Base-by-base conservation (phyloP, 148 eudicot genomes). In the Nepenthes gracilis region DNA sequence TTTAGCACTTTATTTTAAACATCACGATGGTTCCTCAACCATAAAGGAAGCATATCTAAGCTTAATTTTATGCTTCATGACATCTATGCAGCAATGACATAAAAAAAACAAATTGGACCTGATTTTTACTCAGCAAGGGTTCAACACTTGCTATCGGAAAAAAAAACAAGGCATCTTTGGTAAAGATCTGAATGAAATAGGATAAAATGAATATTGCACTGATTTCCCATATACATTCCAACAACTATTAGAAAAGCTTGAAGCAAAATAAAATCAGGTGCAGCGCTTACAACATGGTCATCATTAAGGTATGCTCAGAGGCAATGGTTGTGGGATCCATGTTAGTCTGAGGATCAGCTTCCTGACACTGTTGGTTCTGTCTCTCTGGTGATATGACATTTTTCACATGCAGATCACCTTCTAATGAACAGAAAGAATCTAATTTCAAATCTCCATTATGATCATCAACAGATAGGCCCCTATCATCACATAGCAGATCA, bases 231-330 rank as follows among this genome's bases (percentile, higher is more conserved):
- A 43, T 14, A 23, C 23, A 23, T 23, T 23, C 23, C 23, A 23
- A 23, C 23, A 23, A 23, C 23, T 23, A 23, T 23, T 23, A 23
- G 23, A 49, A 61, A 2, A 13, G 33, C 35, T 49, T 33, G 37
- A 43, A 36, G 36, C 47, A n/a, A 60, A 59, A 55, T 35, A 72
- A 34, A 6, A 55, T 33, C 2, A 23, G 54, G 61, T n/a, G 40
- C 43, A 47, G 7, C 68, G 76, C 91, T 85, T 83, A 85, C 96
- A 62, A 61, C 40, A 55, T 49, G 67, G 47, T 78, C 72, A 52
- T 55, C 77, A 48, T 49, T 58, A 15, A 64, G 50, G 49, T 48
- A 65, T 58, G 50, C 58, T 71, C 68, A 35, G 57, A 51, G 34
- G 61, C 62, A 56, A 65, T 51, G 49, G 64, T 54, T 12, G 62